Percentiles rank a stretch among this genome's conserved stretches.
Evolutionary conservation across 2,329 filamentous ascomycete species (phyloP).

Genomic region (Calonectria honghensis): DNA sequence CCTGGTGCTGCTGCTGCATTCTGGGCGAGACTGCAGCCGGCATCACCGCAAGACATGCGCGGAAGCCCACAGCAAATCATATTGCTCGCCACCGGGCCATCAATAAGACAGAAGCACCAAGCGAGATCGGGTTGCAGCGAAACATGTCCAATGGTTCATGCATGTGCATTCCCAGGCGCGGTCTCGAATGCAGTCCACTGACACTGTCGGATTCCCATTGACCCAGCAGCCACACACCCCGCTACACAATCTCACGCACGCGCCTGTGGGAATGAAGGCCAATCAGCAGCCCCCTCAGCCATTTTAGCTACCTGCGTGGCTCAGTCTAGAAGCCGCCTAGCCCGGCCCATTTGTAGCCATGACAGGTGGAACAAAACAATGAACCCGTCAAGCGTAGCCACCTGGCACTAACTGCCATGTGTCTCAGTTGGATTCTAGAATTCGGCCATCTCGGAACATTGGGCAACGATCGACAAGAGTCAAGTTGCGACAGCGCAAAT

Average conservation of each 20-base stretch:
- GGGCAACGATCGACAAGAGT: too few relatives aligned
- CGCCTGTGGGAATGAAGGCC: background rate
- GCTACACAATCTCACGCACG: background rate
- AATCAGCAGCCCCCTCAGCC: background rate
- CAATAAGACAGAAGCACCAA: too few relatives aligned
- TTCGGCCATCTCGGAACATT: background rate
- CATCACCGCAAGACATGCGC: background rate
- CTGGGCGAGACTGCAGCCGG: background rate
- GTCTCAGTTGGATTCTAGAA: background rate
- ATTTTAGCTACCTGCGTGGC: background rate
- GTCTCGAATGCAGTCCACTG: conserved; percentile 11
- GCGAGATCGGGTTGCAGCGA: background rate
- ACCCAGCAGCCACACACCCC: background rate
- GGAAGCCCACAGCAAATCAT: background rate
- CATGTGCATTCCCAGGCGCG: background rate
- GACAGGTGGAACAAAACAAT: background rate
- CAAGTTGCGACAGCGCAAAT: background rate
- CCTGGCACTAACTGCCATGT: background rate
- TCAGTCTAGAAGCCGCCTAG: conserved; percentile 20
- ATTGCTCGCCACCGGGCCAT: background rate
- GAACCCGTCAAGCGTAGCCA: background rate
- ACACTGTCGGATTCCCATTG: conserved; percentile 2
- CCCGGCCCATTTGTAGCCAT: background rate
- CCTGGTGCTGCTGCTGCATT: background rate
- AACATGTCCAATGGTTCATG: conserved; percentile 10